A percentile compares a stretch with the other conserved stretches of the same genome.
Evolutionary conservation across 1,284 basidiomycete genomes (phyloP).

Genomic region (Trichosporon sp.): DNA sequence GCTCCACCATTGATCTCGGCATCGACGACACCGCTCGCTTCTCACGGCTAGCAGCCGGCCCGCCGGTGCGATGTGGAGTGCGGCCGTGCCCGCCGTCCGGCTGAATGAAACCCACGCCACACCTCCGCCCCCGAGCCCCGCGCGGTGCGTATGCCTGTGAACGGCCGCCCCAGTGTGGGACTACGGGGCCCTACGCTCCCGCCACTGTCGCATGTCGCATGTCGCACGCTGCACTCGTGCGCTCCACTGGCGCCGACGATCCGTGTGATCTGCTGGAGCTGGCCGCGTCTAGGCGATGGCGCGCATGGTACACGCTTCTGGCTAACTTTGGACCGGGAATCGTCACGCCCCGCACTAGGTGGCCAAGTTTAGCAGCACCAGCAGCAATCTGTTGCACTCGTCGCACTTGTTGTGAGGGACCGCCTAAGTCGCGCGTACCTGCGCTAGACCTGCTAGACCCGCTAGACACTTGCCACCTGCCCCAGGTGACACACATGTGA

Average conservation of each 20-base stretch:
- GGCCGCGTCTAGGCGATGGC: not conserved
- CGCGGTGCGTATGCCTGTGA: not conserved
- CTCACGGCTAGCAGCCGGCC: not conserved
- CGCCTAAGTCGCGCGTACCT: not conserved
- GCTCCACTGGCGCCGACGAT: not conserved
- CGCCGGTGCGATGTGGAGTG: no score
- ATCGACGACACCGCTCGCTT: not conserved
- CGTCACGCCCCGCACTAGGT: not conserved
- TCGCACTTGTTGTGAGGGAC: not conserved
- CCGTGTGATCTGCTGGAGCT: not conserved
- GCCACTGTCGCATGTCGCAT: not conserved
- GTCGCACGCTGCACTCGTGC: not conserved
- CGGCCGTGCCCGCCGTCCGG: not conserved
- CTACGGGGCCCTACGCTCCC: not conserved
- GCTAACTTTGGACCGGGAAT: not conserved
- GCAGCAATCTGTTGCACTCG: no score
- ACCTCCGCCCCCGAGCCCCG: no score
- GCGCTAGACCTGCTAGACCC: no score
- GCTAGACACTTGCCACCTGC: not conserved
- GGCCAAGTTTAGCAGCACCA: no score
- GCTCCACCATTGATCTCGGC: not conserved
- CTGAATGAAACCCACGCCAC: not conserved
- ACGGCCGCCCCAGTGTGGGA: not conserved
- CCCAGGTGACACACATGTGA: not conserved
- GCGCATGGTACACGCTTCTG: not conserved